These are phyloP conservation scores for Psidium friedrichsthalianum DNA, from an alignment of 345 rosid species.

Conservation along the genomic window DNA sequence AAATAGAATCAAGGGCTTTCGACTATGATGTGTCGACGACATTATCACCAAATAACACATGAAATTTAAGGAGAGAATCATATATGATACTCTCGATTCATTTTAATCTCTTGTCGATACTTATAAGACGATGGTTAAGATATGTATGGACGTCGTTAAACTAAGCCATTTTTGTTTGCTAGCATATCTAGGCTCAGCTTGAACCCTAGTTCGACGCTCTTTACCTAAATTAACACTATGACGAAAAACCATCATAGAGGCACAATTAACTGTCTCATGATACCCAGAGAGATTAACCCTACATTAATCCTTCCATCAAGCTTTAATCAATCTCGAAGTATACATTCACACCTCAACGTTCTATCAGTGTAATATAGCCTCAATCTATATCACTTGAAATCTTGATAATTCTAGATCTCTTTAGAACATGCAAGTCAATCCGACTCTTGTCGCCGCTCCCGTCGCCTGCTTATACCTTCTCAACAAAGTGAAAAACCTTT, in stretches of 20 bases:
- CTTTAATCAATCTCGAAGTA: not conserved
- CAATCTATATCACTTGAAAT: not conserved
- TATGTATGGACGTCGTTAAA: not conserved
- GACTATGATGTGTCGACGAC: not conserved
- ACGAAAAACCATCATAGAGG: not conserved
- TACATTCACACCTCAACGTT: not conserved
- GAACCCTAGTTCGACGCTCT: not conserved
- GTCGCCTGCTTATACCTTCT: not conserved
- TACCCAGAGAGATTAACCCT: not conserved
- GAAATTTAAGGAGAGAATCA: too few relatives aligned
- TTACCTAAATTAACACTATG: not conserved
- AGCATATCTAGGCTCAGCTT: not conserved
- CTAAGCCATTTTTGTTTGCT: not conserved
- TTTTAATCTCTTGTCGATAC: too few relatives aligned
- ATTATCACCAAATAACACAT: not conserved
- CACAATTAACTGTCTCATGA: not conserved
- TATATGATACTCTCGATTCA: not conserved
- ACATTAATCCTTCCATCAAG: not conserved
- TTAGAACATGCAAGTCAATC: rapidly evolving
- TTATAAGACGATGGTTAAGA: too few relatives aligned
- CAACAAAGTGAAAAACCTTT: not conserved
- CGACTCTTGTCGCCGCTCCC: too few relatives aligned
- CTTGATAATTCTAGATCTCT: not conserved
- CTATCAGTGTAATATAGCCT: not conserved
- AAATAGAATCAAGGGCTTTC: too few relatives aligned